Conservation (phyloP, 768 basidiomycete species). For the Mycena haematopus region DNA sequence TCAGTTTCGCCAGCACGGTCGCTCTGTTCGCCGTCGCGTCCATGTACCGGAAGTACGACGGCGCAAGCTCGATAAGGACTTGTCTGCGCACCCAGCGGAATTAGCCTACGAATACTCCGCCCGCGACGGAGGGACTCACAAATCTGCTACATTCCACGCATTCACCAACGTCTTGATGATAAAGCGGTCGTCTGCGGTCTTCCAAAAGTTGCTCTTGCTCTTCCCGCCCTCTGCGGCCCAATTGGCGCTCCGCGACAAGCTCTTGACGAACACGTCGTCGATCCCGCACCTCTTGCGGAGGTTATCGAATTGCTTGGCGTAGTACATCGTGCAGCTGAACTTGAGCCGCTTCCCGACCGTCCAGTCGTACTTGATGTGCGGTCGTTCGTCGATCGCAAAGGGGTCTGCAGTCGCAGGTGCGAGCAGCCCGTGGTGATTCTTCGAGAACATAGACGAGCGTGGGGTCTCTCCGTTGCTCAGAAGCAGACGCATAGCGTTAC, state of each 20-base stretch:
- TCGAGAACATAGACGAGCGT: conserved; percentile 43
- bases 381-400: conserved; percentile 65
- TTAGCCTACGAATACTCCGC: conserved; percentile 15
- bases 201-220: conserved; percentile 83
- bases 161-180: conserved; percentile 87
- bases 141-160: conserved; percentile 86
- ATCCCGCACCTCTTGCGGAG: conserved; percentile 72
- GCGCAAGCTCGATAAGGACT: conserved; percentile 77
- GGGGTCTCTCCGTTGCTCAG: conserved; percentile 45
- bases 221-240: conserved; percentile 86
- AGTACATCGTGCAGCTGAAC: conserved; percentile 84
- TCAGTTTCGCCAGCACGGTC: conserved; percentile 76
- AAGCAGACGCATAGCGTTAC: conserved; percentile 66
- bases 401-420: conserved; percentile 40
- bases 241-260: conserved; percentile 61
- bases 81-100: conserved; percentile 51
- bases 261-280: conserved; percentile 63
- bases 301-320: conserved; percentile 79
- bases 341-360: conserved; percentile 75
- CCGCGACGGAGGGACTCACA: conserved; percentile 54
- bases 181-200: conserved; percentile 76
- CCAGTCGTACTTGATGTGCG: conserved; percentile 87
- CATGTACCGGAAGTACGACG: conserved; percentile 82
- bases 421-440: conserved; percentile 59
- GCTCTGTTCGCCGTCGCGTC: conserved; percentile 69